A percentile compares a stretch with the other conserved stretches of the same genome.
These are phyloP conservation scores for Tulasnella sp. DNA, from an alignment of 768 basidiomycete species.

Conservation along the genomic window DNA sequence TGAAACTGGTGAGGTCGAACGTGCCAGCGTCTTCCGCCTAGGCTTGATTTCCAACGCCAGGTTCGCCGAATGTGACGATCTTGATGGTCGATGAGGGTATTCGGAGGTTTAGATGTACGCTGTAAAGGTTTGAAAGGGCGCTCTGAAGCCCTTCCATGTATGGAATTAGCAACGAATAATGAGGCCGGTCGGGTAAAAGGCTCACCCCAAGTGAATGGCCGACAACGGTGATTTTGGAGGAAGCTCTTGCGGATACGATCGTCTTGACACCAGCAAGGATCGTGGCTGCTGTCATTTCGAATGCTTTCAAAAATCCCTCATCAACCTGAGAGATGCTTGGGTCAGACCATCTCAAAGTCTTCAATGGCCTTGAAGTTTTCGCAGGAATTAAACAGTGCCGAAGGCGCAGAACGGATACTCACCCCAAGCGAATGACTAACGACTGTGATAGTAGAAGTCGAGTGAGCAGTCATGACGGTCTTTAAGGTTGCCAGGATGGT, in stretches of 20 bases:
- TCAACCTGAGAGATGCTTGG: too few relatives aligned
- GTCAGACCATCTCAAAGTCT: background rate
- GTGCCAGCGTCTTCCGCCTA: constrained; percentile 39
- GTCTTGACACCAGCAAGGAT: constrained; percentile 12
- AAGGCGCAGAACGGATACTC: background rate
- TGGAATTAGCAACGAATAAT: background rate
- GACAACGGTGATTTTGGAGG: constrained; percentile 11
- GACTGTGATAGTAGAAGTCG: constrained; percentile 4
- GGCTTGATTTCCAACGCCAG: constrained; percentile 27
- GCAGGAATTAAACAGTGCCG: background rate
- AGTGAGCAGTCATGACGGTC: background rate
- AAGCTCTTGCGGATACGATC: background rate
- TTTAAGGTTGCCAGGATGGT: constrained; percentile 10
- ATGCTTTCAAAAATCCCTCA: constrained; percentile 5
- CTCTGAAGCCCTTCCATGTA: background rate
- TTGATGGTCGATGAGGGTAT: constrained; percentile 15
- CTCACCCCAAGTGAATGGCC: constrained; percentile 15
- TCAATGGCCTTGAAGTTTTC: background rate
- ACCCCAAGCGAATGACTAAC: constrained; percentile 14
- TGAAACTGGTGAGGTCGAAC: constrained; percentile 15
- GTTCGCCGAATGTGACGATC: constrained; percentile 6
- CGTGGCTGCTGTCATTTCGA: background rate
- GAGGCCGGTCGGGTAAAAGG: too few relatives aligned
- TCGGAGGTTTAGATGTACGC: constrained; percentile 8
- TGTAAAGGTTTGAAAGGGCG: constrained; percentile 6